Base-by-base conservation (phyloP, 257 asterid species). In the Plantago ovata region DNA sequence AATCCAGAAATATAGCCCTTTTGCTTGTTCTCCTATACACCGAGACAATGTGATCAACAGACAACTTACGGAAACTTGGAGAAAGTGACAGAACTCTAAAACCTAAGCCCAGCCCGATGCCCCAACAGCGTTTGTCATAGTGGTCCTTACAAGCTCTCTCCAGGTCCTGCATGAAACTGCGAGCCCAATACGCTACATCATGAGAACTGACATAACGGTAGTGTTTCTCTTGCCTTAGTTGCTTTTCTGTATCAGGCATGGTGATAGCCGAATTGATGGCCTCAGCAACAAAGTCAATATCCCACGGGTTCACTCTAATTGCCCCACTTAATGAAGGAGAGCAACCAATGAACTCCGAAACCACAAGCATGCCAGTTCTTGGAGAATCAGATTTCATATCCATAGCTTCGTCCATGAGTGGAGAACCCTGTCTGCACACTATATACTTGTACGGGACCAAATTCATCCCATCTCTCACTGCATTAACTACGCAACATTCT, bases 401-500 rank as follows among this genome's bases (percentile, higher is more conserved):
- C 60, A 75, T 63, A 6, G 75, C 80, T 61, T 81, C 70, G 60
- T 77, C 80, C 83, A 81, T 60, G 14, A 38, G 50, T 50, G 80
- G 66, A 39, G 97, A 80, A n/a, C 97, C 93, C 72, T 89, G 93
- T 76, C 97, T 77, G 81, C 95, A 89, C 10, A 89, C 85, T 15
- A 86, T 69, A 42, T 89, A 89, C 72, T 89, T 86, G 62, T 86
- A 89, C 0, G 97, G 97, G 44, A 89, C 94, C 78, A 89, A 81
- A 72, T 89, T 89, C 97, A 89, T 86, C 13, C 97, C 97, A 63
- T 89, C 97, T 71, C 97, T 84, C 44, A 89, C 97, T 7, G 95
- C 97, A 67, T 86, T 89, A 23, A 89, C 95, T 45, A 89, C 75
- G 69, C 98, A 90, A 54, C 98, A 90, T 48, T 90, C 97, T 1